A percentile compares a stretch with the other conserved stretches of the same genome.
phyloP scores from a whole-genome alignment of 768 basidiomycete species.

The Calocybe indica region DNA sequence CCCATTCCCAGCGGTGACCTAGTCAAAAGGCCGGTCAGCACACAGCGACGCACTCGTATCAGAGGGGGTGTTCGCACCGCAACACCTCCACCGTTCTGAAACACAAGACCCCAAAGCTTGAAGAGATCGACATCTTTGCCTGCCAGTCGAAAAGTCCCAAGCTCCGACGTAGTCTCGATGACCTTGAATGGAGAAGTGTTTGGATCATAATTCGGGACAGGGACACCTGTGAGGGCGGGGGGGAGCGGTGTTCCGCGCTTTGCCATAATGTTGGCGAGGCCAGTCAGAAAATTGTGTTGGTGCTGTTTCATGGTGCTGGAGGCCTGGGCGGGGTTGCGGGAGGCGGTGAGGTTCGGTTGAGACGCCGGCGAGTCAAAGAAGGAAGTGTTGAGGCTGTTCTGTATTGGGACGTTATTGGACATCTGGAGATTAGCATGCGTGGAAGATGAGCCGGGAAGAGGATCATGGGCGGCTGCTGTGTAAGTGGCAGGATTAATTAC shows the following conservation, averaged over 20 bases:
- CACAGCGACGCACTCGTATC: conserved; percentile 5
- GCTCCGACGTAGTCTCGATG: conserved; percentile 56
- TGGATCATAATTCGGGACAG: conserved; percentile 57
- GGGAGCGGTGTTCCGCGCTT: conserved; percentile 63
- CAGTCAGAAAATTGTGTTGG: conserved; percentile 52
- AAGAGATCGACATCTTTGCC: conserved; percentile 76
- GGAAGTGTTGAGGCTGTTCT: conserved; percentile 9
- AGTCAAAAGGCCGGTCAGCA: conserved; percentile 9
- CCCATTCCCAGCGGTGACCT: conserved; percentile 47
- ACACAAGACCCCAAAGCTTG: conserved; percentile 61
- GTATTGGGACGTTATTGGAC: conserved; percentile 31
- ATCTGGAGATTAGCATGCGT: conserved; percentile 41
- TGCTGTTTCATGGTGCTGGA: conserved; percentile 42
- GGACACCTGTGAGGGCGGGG: conserved; percentile 62
- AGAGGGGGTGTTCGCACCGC: conserved; percentile 39
- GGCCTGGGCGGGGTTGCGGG: conserved; percentile 29
- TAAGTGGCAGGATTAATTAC: conserved; percentile 44
- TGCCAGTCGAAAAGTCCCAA: conserved; percentile 61
- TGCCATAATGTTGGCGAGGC: conserved; percentile 56
- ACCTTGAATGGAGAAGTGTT: conserved; percentile 56
- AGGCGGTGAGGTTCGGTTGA: conserved; percentile 24
- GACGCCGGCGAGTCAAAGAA: conserved; percentile 42
- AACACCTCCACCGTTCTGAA: conserved; percentile 52
- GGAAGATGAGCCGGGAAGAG: conserved; percentile 27
- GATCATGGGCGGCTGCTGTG: conserved; percentile 38